Base-by-base conservation (phyloP, 305 asterid genomes). In the Solanum hybrid region DNA sequence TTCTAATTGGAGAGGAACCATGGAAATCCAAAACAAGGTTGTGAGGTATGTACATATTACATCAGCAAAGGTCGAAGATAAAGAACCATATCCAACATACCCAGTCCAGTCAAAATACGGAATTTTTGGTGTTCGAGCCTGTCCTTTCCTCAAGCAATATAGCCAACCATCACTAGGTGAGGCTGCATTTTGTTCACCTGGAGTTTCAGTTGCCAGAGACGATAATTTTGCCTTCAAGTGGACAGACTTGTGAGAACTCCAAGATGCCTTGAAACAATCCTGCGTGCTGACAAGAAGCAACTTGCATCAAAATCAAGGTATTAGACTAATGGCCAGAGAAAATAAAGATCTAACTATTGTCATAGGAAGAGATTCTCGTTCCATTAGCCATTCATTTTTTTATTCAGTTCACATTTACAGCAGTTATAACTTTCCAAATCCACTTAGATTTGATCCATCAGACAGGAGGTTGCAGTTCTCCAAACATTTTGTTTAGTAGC, bases 61-160 rank as follows among this genome's bases (percentile, higher is more conserved):
- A 84, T 24, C 40, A 61, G 26, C 75, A 51, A 85, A 67, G 85
- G 33, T 18, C 35, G 37, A 85, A 75, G 76, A 37, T 26, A 69
- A 81, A 80, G 77, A 76, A 79, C 36, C 6, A 18, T 24, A 89
- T 28, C 37, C 61, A 83, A 28, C 73, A 87, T 96, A 97, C 99
- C 99, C 98, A 22, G 98, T 95, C 99, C 99, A 97, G 92, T 97
- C 99, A 89, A 95, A 96, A 90, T 95, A 93, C 40, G 99, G 99
- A 91, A 94, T 89, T 67, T 94, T 95, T 31, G 96, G 92, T 14
- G 98, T 92, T 90, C 98, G 98, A 33, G 96, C 37, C 84, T 96
- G 99, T 89, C 99, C 99, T 92, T 95, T 96, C 94, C 95, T 95
- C 95, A 94, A 91, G 95, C 99, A 97, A 91, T 97, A 97, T 29